A percentile compares a stretch with the other conserved stretches of the same genome.
These are phyloP conservation scores for Xylariaceae sp. DNA, from an alignment of 2,329 filamentous ascomycete genomes.

Conservation along the genomic window DNA sequence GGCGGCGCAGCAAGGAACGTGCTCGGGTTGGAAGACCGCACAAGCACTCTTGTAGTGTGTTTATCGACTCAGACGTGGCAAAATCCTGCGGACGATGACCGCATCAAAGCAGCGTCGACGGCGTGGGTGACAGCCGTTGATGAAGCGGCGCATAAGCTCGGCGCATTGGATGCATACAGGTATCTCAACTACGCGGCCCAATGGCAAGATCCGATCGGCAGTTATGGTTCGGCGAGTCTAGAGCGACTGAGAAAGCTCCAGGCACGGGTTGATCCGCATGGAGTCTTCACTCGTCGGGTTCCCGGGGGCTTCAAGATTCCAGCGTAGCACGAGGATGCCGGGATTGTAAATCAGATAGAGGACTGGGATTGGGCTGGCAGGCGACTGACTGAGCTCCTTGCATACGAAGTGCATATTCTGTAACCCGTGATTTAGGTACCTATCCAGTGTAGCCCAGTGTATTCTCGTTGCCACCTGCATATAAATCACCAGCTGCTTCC, in stretches of 20 bases:
- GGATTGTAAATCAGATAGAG: not conserved
- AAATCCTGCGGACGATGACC: not conserved
- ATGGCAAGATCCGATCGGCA: conserved; percentile 8
- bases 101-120: not conserved
- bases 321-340: not conserved
- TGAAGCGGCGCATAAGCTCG: not conserved
- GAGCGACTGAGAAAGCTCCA: not conserved
- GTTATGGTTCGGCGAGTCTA: conserved; percentile 6
- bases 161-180: conserved; percentile 2
- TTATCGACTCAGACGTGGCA: not conserved
- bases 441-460: not conserved
- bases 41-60: not conserved
- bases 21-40: conserved; percentile 4
- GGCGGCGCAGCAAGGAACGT: not conserved
- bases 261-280: conserved; percentile 4
- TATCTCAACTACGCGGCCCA: conserved; percentile 12
- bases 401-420: not conserved
- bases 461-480: not conserved
- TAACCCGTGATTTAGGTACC: not conserved
- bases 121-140: not conserved
- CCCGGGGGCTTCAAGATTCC: conserved; percentile 6
- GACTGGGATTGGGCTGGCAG: not conserved
- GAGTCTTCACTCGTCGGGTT: conserved; percentile 1
- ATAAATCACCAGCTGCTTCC: not conserved
- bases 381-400: not conserved